phyloP scores from a whole-genome alignment of 495 filamentous ascomycete genomes.

The Tuber microsphaerosporum region DNA sequence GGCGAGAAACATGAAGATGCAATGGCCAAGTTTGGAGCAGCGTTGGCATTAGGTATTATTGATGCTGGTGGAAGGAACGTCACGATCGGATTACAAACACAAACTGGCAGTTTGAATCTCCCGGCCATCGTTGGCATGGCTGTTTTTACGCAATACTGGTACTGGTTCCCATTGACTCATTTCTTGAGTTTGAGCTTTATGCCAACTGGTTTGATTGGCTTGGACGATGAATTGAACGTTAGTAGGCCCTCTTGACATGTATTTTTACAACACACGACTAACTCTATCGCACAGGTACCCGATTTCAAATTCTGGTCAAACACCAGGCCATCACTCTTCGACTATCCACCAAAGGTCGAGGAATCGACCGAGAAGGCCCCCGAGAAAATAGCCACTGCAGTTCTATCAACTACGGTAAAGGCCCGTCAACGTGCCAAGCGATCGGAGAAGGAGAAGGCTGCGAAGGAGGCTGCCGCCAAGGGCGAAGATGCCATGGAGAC shows the following conservation, averaged over 20 bases:
- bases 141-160: constrained; percentile 99
- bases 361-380: constrained; percentile 88
- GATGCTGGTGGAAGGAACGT: constrained; percentile 98
- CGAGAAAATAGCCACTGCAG: constrained; percentile 88
- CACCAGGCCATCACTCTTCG: constrained; percentile 88
- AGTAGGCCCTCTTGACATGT: constrained; percentile 6
- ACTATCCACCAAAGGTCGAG: constrained; percentile 94
- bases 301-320: constrained; percentile 93
- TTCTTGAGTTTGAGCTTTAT: constrained; percentile 91
- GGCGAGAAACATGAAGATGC: constrained; percentile 96
- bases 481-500: constrained; percentile 86
- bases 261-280: constrained; percentile 1
- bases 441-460: constrained; percentile 55
- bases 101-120: constrained; percentile 97
- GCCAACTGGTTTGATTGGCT: constrained; percentile 86
- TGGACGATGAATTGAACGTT: constrained; percentile 74
- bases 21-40: constrained; percentile 97
- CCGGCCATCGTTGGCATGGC: constrained; percentile 94
- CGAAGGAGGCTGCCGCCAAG: constrained; percentile 59
- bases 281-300: constrained; percentile 55
- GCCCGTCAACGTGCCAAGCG: constrained; percentile 81
- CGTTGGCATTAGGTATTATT: constrained; percentile 90
- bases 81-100: constrained; percentile 93
- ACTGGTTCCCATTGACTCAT: constrained; percentile 99
- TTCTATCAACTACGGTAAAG: constrained; percentile 92